Evolutionary conservation across 2,329 filamentous ascomycete species (phyloP), one percentile per base, ranked within the genome.

Genomic region (Botrytis deweyae): DNA sequence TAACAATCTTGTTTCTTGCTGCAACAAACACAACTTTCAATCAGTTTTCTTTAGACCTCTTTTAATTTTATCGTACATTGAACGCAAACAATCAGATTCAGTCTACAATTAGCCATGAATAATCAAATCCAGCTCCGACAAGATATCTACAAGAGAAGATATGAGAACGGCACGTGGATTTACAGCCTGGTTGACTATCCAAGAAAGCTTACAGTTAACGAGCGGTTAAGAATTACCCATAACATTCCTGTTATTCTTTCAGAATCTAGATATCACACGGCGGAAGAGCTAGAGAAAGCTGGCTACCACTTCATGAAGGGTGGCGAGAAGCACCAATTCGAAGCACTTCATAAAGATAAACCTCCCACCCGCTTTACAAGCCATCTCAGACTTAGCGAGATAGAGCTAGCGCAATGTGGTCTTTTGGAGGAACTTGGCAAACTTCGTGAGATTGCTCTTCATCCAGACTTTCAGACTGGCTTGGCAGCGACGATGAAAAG

Each of bases 311-410:
- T 64, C 62, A 64, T 64, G 38, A 29, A 64, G 3, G 62, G 62
- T 44, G 62, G 62, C n/a, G 40, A 64, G 62, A 64, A 44, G 62
- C 62, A 64, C 14, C 62, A 29, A 44, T 64, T 64, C 1, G 62
- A 64, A 44, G 62, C 62, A 9, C 16, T 44, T 6, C 62, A 64
- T 40, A 40, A 40, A 4, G 38, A 44, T 29, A 64, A 44, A 18
- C 40, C 62, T 22, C 62, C 62, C 7, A 64, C 25, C 18, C 62
- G 40, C 8, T 64, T 64, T 29, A 44, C 62, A 29, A 64, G 12
- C 7, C 62, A 64, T 20, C 40, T 64, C 9, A 14, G 62, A 16
- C 62, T 64, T 10, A 64, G 62, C 25, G 62, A 64, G 25, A 44
- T 22, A 33, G 62, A 64, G n/a, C n/a, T 64, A 7, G 40, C 14